A percentile compares a stretch with the other conserved stretches of the same genome.
These are phyloP conservation scores for Dissophora globulifera DNA, from an alignment of 192 early-diverging fungal species.

Conservation along the genomic window DNA sequence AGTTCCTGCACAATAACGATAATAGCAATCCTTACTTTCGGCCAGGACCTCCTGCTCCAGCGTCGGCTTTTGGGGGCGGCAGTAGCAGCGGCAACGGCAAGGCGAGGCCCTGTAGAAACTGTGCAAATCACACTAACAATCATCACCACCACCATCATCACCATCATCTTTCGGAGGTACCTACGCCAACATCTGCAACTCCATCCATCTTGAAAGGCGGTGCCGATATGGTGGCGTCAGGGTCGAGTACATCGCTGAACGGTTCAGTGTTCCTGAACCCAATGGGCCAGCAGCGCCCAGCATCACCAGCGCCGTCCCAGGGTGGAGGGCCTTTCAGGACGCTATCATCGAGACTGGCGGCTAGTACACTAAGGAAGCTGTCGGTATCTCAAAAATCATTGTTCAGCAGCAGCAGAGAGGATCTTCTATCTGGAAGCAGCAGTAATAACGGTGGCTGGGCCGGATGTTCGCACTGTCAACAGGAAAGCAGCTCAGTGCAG, in stretches of 20 bases:
- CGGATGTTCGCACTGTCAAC: constrained; percentile 19
- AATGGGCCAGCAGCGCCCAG: background rate
- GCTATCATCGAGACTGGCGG: constrained; percentile 30
- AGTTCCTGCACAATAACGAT: constrained; percentile 5
- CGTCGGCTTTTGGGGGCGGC: constrained; percentile 14
- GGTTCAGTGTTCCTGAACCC: background rate
- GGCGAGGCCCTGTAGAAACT: constrained; percentile 18
- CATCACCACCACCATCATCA: too few species aligned
- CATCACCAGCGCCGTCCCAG: too few species aligned
- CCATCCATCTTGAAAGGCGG: background rate
- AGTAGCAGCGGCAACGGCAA: too few species aligned
- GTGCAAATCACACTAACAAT: background rate
- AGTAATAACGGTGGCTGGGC: too few species aligned
- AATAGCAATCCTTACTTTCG: constrained; percentile 8
- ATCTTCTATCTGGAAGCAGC: background rate
- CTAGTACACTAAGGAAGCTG: constrained; percentile 30
- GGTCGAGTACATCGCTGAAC: constrained; percentile 3
- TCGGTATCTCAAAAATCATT: constrained; percentile 25
- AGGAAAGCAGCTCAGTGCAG: constrained; percentile 1
- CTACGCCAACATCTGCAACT: background rate
- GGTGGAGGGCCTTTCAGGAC: constrained; percentile 8
- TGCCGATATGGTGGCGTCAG: constrained; percentile 22
- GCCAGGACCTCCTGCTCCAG: background rate
- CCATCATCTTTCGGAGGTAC: too few species aligned
- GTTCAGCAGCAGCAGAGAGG: constrained; percentile 27